Percentiles rank a stretch among this genome's conserved stretches.
These are phyloP conservation scores for Pseudogymnoascus sp. DNA, from an alignment of 2,329 filamentous ascomycete genomes.

Conservation along the genomic window DNA sequence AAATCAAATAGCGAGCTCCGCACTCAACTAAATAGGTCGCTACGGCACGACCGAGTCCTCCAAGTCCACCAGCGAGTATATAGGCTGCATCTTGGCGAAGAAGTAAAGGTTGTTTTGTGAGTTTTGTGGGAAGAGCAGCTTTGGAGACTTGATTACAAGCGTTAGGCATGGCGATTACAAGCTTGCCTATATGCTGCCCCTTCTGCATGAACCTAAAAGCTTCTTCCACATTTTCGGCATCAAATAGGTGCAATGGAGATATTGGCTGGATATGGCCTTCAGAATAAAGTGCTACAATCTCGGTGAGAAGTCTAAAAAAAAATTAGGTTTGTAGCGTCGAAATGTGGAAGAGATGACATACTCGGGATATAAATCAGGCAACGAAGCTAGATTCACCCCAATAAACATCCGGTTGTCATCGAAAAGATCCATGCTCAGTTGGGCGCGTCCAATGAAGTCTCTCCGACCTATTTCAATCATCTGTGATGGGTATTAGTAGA, in stretches of 20 bases:
- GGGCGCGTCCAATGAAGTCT: constrained; percentile 16
- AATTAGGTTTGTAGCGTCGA: background rate
- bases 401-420: constrained; percentile 19
- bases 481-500: constrained; percentile 10
- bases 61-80: constrained; percentile 32
- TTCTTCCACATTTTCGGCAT: constrained; percentile 27
- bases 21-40: constrained; percentile 29
- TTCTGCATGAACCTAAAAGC: constrained; percentile 29
- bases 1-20: constrained; percentile 30
- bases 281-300: constrained; percentile 4
- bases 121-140: background rate
- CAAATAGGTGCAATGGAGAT: constrained; percentile 20
- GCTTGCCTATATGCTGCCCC: constrained; percentile 36
- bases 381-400: constrained; percentile 18
- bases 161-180: constrained; percentile 27
- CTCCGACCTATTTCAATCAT: constrained; percentile 32
- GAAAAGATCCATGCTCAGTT: constrained; percentile 25
- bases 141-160: constrained; percentile 2
- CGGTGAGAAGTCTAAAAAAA: constrained; percentile 9
- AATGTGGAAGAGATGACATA: background rate
- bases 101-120: background rate
- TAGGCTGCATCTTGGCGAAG: constrained; percentile 22
- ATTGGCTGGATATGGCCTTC: constrained; percentile 19
- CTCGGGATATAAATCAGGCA: constrained; percentile 10
- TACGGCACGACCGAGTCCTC: constrained; percentile 31